These are phyloP conservation scores for Apiotrichum laibachii DNA, from an alignment of 1,284 basidiomycete species.

Conservation along the genomic window DNA sequence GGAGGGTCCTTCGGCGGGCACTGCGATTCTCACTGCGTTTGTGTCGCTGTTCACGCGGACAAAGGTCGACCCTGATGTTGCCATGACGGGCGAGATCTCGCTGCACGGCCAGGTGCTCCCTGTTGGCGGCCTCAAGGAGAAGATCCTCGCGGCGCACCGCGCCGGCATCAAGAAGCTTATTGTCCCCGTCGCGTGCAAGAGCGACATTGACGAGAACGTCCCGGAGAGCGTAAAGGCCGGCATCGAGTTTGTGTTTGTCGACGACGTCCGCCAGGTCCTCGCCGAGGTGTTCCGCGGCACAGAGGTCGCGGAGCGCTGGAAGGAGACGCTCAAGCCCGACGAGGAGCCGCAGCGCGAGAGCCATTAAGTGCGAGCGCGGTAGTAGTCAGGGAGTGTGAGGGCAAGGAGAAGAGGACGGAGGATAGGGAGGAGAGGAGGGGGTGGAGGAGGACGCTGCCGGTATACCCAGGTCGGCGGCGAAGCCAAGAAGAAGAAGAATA, in stretches of 20 bases:
- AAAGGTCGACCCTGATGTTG: constrained; percentile 78
- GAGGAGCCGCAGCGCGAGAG: constrained; percentile 28
- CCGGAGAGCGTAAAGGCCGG: constrained; percentile 90
- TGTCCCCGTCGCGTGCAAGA: constrained; percentile 79
- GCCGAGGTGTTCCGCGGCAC: constrained; percentile 75
- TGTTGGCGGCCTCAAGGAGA: constrained; percentile 91
- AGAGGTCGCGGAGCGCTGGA: constrained; percentile 63
- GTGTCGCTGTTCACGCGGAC: constrained; percentile 86
- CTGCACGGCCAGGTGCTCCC: constrained; percentile 88
- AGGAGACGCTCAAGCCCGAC: constrained; percentile 55
- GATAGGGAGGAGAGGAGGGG: background rate
- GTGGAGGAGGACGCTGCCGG: background rate
- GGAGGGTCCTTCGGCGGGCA: constrained; percentile 94
- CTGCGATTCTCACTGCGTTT: constrained; percentile 85
- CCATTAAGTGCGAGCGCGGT: constrained; percentile 4
- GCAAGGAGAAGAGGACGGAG: background rate
- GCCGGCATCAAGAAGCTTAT: constrained; percentile 85
- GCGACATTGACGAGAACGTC: constrained; percentile 93
- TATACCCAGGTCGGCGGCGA: too few relatives aligned
- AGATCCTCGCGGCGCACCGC: constrained; percentile 89
- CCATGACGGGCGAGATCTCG: constrained; percentile 94
- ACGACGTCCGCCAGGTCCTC: constrained; percentile 82
- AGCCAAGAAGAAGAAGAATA: background rate
- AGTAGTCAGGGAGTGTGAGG: background rate
- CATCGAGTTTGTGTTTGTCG: constrained; percentile 85